A percentile compares a stretch with the other conserved stretches of the same genome.
Evolutionary conservation across 75 land plant genomes (phyloP).

Genomic region (Pinus taeda): DNA sequence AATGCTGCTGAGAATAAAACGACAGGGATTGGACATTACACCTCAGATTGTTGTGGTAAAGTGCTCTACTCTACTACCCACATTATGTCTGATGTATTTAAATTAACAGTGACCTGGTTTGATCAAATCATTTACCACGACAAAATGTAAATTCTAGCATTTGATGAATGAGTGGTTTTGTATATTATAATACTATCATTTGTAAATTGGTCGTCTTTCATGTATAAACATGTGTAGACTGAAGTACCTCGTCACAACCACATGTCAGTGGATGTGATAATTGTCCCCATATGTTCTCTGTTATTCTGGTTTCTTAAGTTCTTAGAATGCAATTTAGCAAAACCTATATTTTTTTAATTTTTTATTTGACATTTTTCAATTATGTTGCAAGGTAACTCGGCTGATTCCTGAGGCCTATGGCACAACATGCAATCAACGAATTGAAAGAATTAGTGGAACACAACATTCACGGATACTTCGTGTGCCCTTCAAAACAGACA

Average conservation of each 20-base stretch:
- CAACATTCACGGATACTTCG: slow-evolving; percentile 52
- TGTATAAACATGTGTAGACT: background rate
- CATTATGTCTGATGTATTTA: background rate
- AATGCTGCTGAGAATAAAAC: slow-evolving; percentile 53
- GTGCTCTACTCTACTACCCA: background rate
- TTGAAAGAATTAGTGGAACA: slow-evolving; percentile 61
- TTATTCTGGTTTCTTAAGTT: background rate
- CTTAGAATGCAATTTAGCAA: background rate
- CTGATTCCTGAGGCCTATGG: slow-evolving; percentile 69
- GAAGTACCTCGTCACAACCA: too few relatives aligned
- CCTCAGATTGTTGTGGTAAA: slow-evolving; percentile 68
- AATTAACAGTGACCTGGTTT: background rate
- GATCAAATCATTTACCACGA: background rate
- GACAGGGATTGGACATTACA: slow-evolving; percentile 52
- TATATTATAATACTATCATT: background rate
- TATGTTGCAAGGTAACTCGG: slow-evolving; percentile 47
- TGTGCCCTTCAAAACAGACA: slow-evolving; percentile 63
- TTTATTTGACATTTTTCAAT: background rate
- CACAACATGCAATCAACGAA: slow-evolving; percentile 63
- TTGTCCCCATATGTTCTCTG: background rate
- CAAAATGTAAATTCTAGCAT: background rate
- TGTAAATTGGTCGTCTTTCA: background rate
- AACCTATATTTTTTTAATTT: background rate
- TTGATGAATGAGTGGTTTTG: background rate
- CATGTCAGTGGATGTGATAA: too few relatives aligned